A percentile compares a stretch with the other conserved stretches of the same genome.
phyloP scores from a whole-genome alignment of 2,329 filamentous ascomycete genomes.

The Gnomoniopsis sp. region DNA sequence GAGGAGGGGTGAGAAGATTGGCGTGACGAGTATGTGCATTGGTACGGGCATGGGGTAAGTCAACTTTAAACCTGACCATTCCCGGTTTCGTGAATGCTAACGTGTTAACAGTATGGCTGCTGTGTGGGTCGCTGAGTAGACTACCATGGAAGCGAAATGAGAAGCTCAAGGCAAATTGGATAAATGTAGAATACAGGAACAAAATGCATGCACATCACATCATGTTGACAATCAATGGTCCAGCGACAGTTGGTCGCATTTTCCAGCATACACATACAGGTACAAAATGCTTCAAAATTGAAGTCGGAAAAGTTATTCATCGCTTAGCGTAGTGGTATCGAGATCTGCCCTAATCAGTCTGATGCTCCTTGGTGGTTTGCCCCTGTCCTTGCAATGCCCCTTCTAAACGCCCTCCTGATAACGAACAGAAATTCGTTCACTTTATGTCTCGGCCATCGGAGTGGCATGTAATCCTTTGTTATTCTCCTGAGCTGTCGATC shows the following conservation, averaged over 20 bases:
- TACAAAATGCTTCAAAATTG: background rate
- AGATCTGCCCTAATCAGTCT: background rate
- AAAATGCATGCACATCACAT: background rate
- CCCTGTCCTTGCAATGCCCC: background rate
- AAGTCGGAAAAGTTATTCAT: background rate
- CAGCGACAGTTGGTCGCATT: too few relatives aligned
- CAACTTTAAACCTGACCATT: background rate
- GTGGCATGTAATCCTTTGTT: too few relatives aligned
- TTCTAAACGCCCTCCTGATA: background rate
- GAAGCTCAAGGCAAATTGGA: background rate
- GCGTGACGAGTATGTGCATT: conserved; percentile 93
- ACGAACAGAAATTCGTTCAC: background rate
- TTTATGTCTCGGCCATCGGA: background rate
- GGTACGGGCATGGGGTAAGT: conserved; percentile 83
- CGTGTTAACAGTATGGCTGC: conserved; percentile 66
- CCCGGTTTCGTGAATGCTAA: background rate
- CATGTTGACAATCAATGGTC: too few relatives aligned
- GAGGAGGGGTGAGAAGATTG: conserved; percentile 79
- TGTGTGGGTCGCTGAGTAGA: conserved; percentile 89
- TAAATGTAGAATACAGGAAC: background rate
- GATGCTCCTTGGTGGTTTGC: background rate
- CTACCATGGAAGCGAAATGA: too few relatives aligned
- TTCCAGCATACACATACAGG: too few relatives aligned
- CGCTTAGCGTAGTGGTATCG: background rate
- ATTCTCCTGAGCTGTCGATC: too few relatives aligned